Evolutionary conservation across 257 asterid species (phyloP).

Genomic region (Cinchona pubescens): DNA sequence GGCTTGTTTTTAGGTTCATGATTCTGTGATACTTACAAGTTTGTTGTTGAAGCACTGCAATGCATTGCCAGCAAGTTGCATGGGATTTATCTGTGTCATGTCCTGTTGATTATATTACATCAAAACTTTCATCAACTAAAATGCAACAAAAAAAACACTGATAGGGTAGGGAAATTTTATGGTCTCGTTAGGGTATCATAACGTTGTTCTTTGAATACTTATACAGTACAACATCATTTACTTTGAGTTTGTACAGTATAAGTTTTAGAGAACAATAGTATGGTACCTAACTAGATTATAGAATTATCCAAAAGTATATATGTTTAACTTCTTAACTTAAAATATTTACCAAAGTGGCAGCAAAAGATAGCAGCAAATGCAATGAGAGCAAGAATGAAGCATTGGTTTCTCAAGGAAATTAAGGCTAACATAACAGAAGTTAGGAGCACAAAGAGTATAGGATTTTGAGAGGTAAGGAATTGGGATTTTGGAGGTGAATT

Average conservation of each 20-base stretch:
- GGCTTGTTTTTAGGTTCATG: background rate
- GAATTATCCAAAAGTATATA: too few relatives aligned
- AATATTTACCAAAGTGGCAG: conserved; percentile 11
- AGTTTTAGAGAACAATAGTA: too few relatives aligned
- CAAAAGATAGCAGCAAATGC: background rate
- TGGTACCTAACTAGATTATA: too few relatives aligned
- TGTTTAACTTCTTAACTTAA: background rate
- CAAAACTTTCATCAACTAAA: background rate
- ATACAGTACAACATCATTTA: too few relatives aligned
- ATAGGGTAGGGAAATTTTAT: too few relatives aligned
- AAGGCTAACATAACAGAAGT: conserved; percentile 1
- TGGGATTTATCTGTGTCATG: conserved; percentile 17
- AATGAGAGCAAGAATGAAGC: background rate
- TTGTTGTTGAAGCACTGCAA: conserved; percentile 18
- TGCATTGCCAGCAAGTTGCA: conserved; percentile 4
- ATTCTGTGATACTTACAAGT: background rate
- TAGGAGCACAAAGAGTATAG: background rate
- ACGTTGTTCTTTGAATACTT: too few relatives aligned
- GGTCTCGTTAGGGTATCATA: too few relatives aligned
- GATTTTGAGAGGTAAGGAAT: background rate
- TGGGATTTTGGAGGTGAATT: background rate
- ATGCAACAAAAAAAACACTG: too few relatives aligned
- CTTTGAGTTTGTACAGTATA: too few relatives aligned
- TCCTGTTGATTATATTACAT: conserved; percentile 4
- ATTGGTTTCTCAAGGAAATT: background rate